Evolutionary conservation across 2,329 filamentous ascomycete species (phyloP), one percentile per base, ranked within the genome.

Genomic region (Fusarium albidum): DNA sequence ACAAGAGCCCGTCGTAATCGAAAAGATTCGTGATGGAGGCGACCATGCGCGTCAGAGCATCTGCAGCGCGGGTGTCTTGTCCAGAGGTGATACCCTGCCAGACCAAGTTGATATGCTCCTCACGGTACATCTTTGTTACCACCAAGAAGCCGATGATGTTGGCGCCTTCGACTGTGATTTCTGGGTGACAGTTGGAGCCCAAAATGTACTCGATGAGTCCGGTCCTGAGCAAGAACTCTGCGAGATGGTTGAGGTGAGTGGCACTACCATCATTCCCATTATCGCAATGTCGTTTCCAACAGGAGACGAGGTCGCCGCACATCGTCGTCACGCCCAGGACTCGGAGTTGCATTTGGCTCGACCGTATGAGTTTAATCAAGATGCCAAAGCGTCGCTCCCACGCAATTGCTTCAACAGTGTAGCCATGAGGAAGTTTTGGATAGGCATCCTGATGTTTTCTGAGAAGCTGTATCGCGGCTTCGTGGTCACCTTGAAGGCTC

Each of bases 141-240:
- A 92, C 83, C 44, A 98, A 79, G 67, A 98, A 98, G 1, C 91
- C 91, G 40, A 97, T 80, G 46, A 98, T 90, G 59, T 96, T 96
- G 33, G 83, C 82, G 66, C 91, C 91, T 62, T 92, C 86, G 29
- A 83, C 81, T 15, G 96, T 95, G 46, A 98, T 85, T 68, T 96
- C 92, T 1, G 93, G 92, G 68, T 98, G 95, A 27, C 94, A 97
- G 49, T 92, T 92, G 12, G 94, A 87, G 3, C 94, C 91, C 44
- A 97, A 83, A 38, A 99, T 86, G 72, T 97, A 98, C 53, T 92
- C 86, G 18, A 96, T 84, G 21, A 98, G 78, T 46, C 87, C 86
- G 32, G 89, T 88, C 7, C 81, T 75, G 13, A 88, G 79, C 28
- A 98, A 77, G 59, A 90, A 88, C 18, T 83, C 78, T 6, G 90